phyloP scores from a whole-genome alignment of 345 rosid species.

The Turnera subulata region DNA sequence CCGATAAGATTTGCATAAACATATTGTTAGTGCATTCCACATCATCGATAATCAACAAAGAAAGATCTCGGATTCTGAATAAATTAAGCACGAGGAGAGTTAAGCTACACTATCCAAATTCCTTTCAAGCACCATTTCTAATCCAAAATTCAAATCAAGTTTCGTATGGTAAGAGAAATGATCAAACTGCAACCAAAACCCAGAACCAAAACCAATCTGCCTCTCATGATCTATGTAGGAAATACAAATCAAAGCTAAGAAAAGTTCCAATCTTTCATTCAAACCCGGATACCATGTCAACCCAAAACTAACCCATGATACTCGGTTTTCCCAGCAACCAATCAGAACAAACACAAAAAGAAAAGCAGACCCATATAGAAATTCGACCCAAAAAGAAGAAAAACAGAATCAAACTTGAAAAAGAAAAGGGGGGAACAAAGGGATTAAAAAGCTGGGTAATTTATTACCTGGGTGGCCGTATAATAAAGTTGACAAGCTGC shows the following conservation, averaged over 20 bases:
- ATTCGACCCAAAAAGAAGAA: background rate
- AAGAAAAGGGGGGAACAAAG: background rate
- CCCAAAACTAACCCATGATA: background rate
- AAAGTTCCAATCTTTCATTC: background rate
- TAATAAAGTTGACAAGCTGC: slow-evolving; percentile 89
- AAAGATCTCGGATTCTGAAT: slow-evolving; percentile 16
- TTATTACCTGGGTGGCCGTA: slow-evolving; percentile 89
- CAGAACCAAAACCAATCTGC: background rate
- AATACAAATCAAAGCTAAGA: background rate
- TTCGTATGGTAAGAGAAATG: background rate
- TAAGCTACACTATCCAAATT: background rate
- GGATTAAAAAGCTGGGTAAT: background rate
- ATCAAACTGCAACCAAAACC: background rate
- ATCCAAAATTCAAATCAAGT: background rate
- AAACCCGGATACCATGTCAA: slow-evolving; percentile 1
- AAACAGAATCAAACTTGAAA: background rate
- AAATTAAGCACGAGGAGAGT: background rate
- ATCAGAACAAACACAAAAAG: background rate
- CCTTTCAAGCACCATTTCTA: background rate
- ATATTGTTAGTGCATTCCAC: background rate
- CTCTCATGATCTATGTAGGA: background rate
- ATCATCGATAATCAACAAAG: background rate
- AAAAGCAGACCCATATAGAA: slow-evolving; percentile 1
- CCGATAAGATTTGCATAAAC: background rate
- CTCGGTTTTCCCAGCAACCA: background rate